Percentiles rank a stretch among this genome's conserved stretches.
Conservation (phyloP, 257 asterid genomes). For the Solanum sparsipilum region DNA sequence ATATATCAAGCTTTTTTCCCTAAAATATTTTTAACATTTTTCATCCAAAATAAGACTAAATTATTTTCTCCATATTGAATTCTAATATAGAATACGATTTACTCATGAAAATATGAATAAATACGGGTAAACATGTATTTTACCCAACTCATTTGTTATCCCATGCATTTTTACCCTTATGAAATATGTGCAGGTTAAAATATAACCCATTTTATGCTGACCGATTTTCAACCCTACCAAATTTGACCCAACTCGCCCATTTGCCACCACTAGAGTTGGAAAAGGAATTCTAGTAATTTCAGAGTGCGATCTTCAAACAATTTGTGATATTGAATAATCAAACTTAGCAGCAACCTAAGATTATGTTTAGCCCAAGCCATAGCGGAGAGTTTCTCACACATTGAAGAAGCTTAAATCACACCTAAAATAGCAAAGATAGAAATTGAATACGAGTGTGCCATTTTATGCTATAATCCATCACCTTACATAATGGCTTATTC, state of each 20-base stretch:
- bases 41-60: too few species aligned
- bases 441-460: not conserved
- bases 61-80: too few species aligned
- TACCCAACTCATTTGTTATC: too few species aligned
- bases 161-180: too few species aligned
- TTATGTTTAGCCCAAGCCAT: not conserved
- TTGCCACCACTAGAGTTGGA: not conserved
- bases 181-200: rapidly evolving
- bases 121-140: too few species aligned
- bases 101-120: too few species aligned
- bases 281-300: not conserved
- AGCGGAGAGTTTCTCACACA: not conserved
- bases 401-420: not conserved
- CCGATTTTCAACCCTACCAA: too few species aligned
- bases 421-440: not conserved
- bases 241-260: rapidly evolving
- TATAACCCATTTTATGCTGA: rapidly evolving
- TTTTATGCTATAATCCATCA: not conserved
- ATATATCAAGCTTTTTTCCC: too few species aligned
- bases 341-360: not conserved
- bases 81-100: rapidly evolving
- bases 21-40: too few species aligned
- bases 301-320: not conserved
- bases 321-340: not conserved
- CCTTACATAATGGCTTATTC: not conserved